A percentile compares a stretch with the other conserved stretches of the same genome.
These are phyloP conservation scores for Cladosporium velox DNA, from an alignment of 2,329 filamentous ascomycete species.

Conservation along the genomic window DNA sequence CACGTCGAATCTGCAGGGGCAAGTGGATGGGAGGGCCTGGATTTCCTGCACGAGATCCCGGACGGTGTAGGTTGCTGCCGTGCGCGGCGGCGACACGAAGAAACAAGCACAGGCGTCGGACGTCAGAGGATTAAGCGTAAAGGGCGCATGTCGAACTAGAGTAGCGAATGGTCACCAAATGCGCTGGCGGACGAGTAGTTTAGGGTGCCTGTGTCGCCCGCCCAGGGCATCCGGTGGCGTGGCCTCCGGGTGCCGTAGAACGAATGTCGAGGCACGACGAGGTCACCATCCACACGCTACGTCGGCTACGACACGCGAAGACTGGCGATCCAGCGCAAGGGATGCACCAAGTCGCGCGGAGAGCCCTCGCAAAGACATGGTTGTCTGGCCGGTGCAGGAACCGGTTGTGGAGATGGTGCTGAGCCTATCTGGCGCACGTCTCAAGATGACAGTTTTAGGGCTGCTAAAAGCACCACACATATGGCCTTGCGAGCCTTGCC, in stretches of 20 bases:
- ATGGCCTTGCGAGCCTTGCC: not conserved
- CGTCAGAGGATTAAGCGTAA: slow-evolving; percentile 3
- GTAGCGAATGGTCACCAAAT: slow-evolving; percentile 2
- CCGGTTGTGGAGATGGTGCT: slow-evolving; percentile 19
- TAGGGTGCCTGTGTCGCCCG: slow-evolving; percentile 6
- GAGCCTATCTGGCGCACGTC: slow-evolving; percentile 19
- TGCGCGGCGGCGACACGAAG: slow-evolving; percentile 2
- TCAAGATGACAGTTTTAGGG: slow-evolving; percentile 15
- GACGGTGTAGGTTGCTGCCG: slow-evolving; percentile 12
- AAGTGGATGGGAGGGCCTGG: slow-evolving; percentile 5
- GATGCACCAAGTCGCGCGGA: not conserved
- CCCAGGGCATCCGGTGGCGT: slow-evolving; percentile 15
- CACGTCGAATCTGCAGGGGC: slow-evolving; percentile 15
- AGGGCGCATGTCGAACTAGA: not conserved
- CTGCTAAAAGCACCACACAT: not conserved
- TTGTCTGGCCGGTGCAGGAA: slow-evolving; percentile 21
- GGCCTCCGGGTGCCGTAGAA: slow-evolving; percentile 15
- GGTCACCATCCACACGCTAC: slow-evolving; percentile 7
- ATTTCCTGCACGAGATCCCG: slow-evolving; percentile 11
- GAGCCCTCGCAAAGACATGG: not conserved
- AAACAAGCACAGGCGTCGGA: slow-evolving; percentile 9
- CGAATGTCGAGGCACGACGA: slow-evolving; percentile 11
- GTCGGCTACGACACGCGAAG: slow-evolving; percentile 18
- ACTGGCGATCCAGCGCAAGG: slow-evolving; percentile 17
- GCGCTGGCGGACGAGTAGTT: slow-evolving; percentile 4